Evolutionary conservation across 2,329 filamentous ascomycete species (phyloP).

Genomic region (Colletotrichum plurivorum): DNA sequence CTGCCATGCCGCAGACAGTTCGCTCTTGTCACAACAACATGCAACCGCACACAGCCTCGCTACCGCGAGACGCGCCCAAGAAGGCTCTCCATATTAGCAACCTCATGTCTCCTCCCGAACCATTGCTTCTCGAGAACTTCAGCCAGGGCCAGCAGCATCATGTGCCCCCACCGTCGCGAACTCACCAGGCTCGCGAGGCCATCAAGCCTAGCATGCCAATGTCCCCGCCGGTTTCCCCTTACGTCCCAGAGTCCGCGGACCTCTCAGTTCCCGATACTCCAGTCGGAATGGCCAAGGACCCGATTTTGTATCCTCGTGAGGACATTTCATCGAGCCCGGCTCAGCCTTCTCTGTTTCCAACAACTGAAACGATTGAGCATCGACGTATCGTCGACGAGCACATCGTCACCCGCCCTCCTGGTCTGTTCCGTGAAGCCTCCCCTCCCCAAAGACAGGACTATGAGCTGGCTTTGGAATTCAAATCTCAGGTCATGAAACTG

Average conservation of each 20-base stretch:
- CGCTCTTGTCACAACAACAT: constrained; percentile 40
- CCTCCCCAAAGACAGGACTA: constrained; percentile 69
- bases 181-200: constrained; percentile 37
- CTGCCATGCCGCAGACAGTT: constrained; percentile 44
- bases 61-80: constrained; percentile 47
- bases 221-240: constrained; percentile 72
- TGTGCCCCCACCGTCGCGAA: background rate
- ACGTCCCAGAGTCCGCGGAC: constrained; percentile 57
- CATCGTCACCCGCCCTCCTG: constrained; percentile 58
- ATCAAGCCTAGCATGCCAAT: constrained; percentile 57
- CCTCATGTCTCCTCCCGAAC: constrained; percentile 74
- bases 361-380: constrained; percentile 56
- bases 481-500: constrained; percentile 64
- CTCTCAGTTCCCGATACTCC: constrained; percentile 50
- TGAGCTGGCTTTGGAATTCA: constrained; percentile 66
- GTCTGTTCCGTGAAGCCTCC: constrained; percentile 58
- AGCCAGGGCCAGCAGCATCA: constrained; percentile 45
- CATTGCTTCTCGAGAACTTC: constrained; percentile 68
- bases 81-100: constrained; percentile 65
- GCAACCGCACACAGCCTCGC: constrained; percentile 5
- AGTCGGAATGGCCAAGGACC: constrained; percentile 61
- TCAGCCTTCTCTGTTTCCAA: constrained; percentile 65
- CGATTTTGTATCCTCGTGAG: constrained; percentile 69
- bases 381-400: constrained; percentile 66
- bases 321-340: constrained; percentile 58